Conservation (phyloP, 2,329 filamentous ascomycete species). For the Cryphonectria parasitica region DNA sequence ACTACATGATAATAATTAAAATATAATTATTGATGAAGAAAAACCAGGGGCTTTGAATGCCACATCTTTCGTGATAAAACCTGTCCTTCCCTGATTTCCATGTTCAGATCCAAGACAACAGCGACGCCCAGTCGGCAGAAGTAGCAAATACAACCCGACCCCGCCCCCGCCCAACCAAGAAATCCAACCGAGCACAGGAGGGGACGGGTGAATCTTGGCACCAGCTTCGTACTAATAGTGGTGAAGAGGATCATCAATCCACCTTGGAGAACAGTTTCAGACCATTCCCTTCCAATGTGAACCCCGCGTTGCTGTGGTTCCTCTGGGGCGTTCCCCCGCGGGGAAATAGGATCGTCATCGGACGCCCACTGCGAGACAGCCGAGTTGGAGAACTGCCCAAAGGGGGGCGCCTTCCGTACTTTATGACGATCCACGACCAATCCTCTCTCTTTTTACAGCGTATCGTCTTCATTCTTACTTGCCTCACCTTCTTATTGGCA, state of each 20-base stretch:
- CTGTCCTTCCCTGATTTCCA: no score
- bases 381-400: background rate
- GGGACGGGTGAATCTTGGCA: no score
- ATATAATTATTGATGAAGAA: background rate
- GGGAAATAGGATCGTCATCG: background rate
- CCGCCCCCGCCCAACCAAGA: background rate
- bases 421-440: background rate
- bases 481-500: background rate
- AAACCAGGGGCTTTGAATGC: background rate
- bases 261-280: background rate
- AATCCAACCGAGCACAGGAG: background rate
- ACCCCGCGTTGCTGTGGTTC: background rate
- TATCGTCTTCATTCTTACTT: background rate
- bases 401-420: background rate
- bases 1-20: background rate
- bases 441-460: background rate
- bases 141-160: background rate
- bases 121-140: background rate
- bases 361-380: background rate
- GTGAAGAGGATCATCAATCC: background rate
- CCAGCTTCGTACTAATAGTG: background rate
- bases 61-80: background rate
- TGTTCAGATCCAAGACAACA: background rate
- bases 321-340: background rate
- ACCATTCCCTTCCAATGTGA: background rate